Evolutionary conservation across 257 asterid genomes (phyloP), one percentile per base, ranked within the genome.

Genomic region (Solanum paucissectum): DNA sequence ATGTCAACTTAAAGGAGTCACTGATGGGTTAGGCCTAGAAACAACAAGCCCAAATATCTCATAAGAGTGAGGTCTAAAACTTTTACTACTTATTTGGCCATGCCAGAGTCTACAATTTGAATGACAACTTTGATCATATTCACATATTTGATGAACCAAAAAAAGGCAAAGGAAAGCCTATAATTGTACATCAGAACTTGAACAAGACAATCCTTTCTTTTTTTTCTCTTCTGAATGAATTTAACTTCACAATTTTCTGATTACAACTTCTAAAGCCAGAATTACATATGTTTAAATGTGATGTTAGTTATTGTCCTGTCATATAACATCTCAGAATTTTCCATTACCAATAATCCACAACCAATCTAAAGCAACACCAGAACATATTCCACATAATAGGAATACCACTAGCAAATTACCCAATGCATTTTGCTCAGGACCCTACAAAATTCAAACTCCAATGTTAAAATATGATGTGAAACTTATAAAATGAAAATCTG

Each of bases 401-500:
- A 83, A 89, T 76, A 81, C 42, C 11, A 89, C 89, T 37, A 92
- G 86, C 86, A 92, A 33, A 76, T 90, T 89, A 7, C 92, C 93
- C n/a, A 90, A 40, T 13, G 91, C 92, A 88, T 90, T 92, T 69
- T 89, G 89, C 89, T 92, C 94, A 9, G 89, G 92, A 4, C 92
- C 94, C 94, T 69, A 29, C 38, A 69, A 69, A 69, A 27, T 29
- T 27, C 75, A 69, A 29, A 69, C 6, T 64, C 11, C 64, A 55
- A 55, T 4, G 8, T 68, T 27, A 68, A 6, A 66, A 12, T 69
- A 29, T 69, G 37, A 69, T 6, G 34, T 69, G 75, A 69, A 0
- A 64, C 32, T 55, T 55, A 55, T 55, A 55, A 55, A 55, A 55
- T 55, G 64, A 14, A 2, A 5, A 66, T 12, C 7, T 25, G 33